Evolutionary conservation across 139 green algal species (phyloP).

Genomic region (Coelastrella sp.): DNA sequence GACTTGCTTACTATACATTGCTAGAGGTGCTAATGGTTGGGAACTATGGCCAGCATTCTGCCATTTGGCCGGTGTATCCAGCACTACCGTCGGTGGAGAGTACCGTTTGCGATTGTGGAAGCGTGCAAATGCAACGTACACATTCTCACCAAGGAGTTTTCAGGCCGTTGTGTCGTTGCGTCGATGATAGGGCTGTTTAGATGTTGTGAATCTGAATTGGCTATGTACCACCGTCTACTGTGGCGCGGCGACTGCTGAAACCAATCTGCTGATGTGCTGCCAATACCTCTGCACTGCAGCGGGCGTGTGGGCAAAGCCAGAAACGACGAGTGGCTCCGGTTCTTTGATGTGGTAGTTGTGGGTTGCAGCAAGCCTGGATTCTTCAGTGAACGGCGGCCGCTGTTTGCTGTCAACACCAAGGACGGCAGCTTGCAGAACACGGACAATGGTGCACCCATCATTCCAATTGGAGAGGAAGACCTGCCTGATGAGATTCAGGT

Average conservation of each 20-base stretch:
- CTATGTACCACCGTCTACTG: not conserved
- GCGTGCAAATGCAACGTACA: too few species aligned
- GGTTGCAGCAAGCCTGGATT: constrained; percentile 82
- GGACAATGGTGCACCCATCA: constrained; percentile 89
- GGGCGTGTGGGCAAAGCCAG: constrained; percentile 17
- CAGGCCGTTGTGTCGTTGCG: too few species aligned
- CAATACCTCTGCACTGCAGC: constrained; percentile 22
- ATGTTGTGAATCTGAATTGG: too few species aligned
- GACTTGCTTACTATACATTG: too few species aligned
- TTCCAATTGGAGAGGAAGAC: constrained; percentile 85
- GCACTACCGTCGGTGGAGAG: too few species aligned
- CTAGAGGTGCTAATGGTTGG: too few species aligned
- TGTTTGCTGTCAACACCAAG: constrained; percentile 77
- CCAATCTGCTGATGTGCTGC: not conserved
- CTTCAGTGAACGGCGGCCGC: constrained; percentile 53
- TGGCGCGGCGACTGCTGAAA: not conserved
- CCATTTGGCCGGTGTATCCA: too few species aligned
- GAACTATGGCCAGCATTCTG: too few species aligned
- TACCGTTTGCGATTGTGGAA: too few species aligned
- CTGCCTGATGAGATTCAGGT: constrained; percentile 55
- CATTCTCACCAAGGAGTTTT: too few species aligned
- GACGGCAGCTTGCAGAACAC: constrained; percentile 87
- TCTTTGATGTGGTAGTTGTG: constrained; percentile 95
- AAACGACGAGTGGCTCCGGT: constrained; percentile 82
- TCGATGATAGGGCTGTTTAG: too few species aligned